Evolutionary conservation across 176 grass and related monocot species (phyloP).

Genomic region (Aechmea fasciata): DNA sequence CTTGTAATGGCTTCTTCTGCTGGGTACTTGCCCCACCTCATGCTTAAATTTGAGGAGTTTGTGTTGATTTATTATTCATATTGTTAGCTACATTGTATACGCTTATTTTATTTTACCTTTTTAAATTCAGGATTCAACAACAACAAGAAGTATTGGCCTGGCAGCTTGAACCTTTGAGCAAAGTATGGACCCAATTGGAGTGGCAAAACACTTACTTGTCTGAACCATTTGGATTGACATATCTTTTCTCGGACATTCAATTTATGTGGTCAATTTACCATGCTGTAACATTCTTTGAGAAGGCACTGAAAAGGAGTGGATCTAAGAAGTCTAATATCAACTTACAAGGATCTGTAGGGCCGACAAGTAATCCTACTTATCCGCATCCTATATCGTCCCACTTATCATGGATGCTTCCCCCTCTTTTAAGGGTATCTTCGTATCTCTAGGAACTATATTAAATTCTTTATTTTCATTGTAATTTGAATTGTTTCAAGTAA

Average conservation of each 20-base stretch:
- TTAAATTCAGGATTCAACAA: constrained; percentile 65
- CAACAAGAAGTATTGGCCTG: constrained; percentile 95
- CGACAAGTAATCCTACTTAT: constrained; percentile 30
- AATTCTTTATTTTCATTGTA: background rate
- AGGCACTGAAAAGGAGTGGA: constrained; percentile 87
- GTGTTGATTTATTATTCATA: constrained; percentile 6
- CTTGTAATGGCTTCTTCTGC: constrained; percentile 91
- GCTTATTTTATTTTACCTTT: constrained; percentile 11
- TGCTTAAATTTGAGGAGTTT: constrained; percentile 1
- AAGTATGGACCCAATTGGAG: constrained; percentile 71
- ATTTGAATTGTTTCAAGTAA: background rate
- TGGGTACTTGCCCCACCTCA: constrained; percentile 45
- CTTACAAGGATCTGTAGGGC: constrained; percentile 26
- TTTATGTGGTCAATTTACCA: constrained; percentile 99
- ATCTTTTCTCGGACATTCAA: constrained; percentile 56
- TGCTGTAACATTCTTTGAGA: constrained; percentile 89
- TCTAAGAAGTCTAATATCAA: constrained; percentile 48
- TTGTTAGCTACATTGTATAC: constrained; percentile 13
- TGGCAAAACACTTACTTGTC: constrained; percentile 96
- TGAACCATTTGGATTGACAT: constrained; percentile 58
- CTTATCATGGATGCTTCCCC: constrained; percentile 92
- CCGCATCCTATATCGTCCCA: constrained; percentile 82
- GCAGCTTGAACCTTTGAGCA: constrained; percentile 87
- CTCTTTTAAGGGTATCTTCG: constrained; percentile 70
- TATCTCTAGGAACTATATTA: constrained; percentile 1